phyloP scores from a whole-genome alignment of 2,329 filamentous ascomycete genomes.

The Botrytis deweyae region DNA sequence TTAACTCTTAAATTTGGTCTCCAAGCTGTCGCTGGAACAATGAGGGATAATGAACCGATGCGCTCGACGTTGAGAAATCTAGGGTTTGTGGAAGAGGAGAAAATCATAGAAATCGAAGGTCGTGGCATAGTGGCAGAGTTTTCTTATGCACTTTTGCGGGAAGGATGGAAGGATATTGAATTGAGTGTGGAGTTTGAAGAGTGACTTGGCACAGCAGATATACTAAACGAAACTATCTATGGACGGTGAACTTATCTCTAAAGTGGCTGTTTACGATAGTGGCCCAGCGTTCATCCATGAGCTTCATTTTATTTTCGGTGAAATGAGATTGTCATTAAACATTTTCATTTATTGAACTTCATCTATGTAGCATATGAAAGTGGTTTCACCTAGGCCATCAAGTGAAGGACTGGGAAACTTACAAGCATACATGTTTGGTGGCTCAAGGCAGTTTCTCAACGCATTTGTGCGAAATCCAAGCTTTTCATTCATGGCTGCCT shows the following conservation, averaged over 20 bases:
- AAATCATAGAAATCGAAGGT: background rate
- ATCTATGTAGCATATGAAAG: background rate
- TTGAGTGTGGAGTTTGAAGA: background rate
- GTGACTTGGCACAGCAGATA: background rate
- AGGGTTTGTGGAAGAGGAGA: background rate
- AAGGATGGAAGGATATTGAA: background rate
- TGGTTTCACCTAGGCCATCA: background rate
- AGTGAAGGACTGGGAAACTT: background rate
- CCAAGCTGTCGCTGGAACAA: background rate
- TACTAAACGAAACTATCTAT: background rate
- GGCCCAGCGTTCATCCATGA: background rate
- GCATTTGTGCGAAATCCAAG: background rate
- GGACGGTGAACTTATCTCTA: background rate
- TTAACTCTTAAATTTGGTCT: background rate
- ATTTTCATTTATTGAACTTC: background rate
- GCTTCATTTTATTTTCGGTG: background rate
- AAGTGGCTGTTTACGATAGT: background rate
- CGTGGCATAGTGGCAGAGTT: background rate
- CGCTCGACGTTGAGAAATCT: background rate
- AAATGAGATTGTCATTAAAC: background rate
- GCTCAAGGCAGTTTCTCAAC: background rate
- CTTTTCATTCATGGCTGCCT: background rate
- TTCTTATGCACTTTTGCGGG: background rate
- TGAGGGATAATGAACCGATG: background rate
- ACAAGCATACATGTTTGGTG: background rate